Evolutionary conservation across 73 alveolate genomes (phyloP), one percentile per base, ranked within the genome.

Genomic region (Paramecium primaurelia): DNA sequence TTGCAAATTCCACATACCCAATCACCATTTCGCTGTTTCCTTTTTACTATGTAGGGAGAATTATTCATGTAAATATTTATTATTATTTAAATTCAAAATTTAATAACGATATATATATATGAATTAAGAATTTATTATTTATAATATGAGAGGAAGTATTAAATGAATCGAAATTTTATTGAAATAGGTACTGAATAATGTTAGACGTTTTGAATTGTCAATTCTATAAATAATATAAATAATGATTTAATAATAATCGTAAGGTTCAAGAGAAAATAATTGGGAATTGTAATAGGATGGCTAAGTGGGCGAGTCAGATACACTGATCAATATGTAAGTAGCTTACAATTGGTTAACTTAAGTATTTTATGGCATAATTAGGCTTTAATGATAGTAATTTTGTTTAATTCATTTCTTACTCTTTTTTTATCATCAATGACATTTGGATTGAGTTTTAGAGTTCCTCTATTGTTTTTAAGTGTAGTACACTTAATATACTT

Each of bases 1-100:
- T 75, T 77, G 18, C 96, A 93, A 80, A 42, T 68, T 10, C 42
- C 10, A 59, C 96, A 93, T 9, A 90, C 77, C 96, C 96, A 93
- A 64, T 93, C 96, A 1, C 96, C 96, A 28, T 4, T 68, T 68
- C 84, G 1, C 11, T 68, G 47, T 28, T 68, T 68, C 9, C 22
- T 68, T 25, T 68, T 68, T 0, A 68, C 84, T 28, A 34, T 34
- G 28, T 68, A 68, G 30, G 84, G 84, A 32, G 84, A 68, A 28
- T 68, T 68, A 68, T 68, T 68, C 84, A 68, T 68, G 47, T 68
- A 54, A 54, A 54, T 54, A 40, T 54, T 54, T 18, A 54, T 54
- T 54, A 54, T 54, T 54, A 54, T 54, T 54, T 54, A 18, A 54
- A 54, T 54, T 54, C 69, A 54, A 54, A 54, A 54, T 54, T n/a